Evolutionary conservation across 1,284 basidiomycete genomes (phyloP).

Genomic region (Tilletiaria anomala): DNA sequence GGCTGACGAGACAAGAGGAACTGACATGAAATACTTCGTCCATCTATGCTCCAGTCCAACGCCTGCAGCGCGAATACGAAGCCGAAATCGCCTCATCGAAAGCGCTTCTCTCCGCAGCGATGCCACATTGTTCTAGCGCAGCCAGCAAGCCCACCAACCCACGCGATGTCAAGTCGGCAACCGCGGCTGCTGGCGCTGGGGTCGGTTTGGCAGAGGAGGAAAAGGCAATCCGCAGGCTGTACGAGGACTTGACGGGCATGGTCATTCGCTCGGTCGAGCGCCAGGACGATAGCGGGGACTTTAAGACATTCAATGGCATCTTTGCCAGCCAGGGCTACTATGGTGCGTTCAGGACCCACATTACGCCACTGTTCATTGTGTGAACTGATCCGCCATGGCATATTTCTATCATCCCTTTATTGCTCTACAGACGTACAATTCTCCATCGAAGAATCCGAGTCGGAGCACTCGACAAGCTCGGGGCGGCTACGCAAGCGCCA

Average conservation of each 20-base stretch:
- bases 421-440: constrained; percentile 17
- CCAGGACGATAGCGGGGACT: constrained; percentile 4
- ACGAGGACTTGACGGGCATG: constrained; percentile 36
- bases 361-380: not conserved
- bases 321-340: constrained; percentile 30
- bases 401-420: not conserved
- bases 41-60: not conserved
- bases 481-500: constrained; percentile 7
- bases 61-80: constrained; percentile 1
- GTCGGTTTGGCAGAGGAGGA: constrained; percentile 8
- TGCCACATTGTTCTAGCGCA: too few relatives aligned
- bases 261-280: constrained; percentile 21
- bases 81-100: not conserved
- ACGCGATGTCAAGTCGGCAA: not conserved
- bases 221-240: constrained; percentile 27
- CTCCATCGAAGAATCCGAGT: constrained; percentile 22
- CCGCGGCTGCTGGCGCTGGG: not conserved
- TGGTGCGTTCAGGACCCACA: constrained; percentile 8
- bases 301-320: constrained; percentile 18
- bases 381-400: not conserved
- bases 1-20: too few relatives aligned
- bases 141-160: not conserved
- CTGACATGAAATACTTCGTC: too few relatives aligned
- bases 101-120: not conserved
- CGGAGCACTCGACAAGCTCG: not conserved